phyloP scores from a whole-genome alignment of 192 early-diverging fungal species.

The Rhizophagus prolifer region DNA sequence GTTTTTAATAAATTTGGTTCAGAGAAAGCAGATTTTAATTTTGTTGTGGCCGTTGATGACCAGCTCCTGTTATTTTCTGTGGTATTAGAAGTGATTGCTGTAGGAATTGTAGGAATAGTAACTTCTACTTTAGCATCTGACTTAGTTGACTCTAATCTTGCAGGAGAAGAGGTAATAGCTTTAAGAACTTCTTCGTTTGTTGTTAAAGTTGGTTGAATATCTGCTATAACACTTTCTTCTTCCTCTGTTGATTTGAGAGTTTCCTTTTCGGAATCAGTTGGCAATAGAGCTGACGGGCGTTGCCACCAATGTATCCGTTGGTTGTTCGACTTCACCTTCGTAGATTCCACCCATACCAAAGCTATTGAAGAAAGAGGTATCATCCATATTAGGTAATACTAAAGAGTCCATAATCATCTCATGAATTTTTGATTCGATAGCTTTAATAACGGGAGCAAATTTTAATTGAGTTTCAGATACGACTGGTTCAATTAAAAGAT shows the following conservation, averaged over 20 bases:
- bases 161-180: neutral
- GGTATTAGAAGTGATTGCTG: neutral
- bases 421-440: constrained; percentile 82
- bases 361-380: constrained; percentile 78
- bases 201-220: neutral
- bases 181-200: neutral
- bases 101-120: neutral
- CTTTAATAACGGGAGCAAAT: constrained; percentile 72
- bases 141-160: neutral
- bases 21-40: neutral
- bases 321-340: constrained; percentile 38
- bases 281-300: neutral
- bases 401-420: constrained; percentile 79
- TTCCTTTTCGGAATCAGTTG: neutral
- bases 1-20: constrained; percentile 1
- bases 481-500: constrained; percentile 76
- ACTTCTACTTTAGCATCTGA: neutral
- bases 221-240: neutral
- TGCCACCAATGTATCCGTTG: constrained; percentile 19
- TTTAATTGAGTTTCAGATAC: constrained; percentile 85
- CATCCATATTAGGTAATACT: constrained; percentile 90
- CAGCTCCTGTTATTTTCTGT: neutral
- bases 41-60: neutral
- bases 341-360: constrained; percentile 61
- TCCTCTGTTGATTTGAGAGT: neutral